Conservation (phyloP, 768 basidiomycete genomes). For the Leccinum pellstonianum region DNA sequence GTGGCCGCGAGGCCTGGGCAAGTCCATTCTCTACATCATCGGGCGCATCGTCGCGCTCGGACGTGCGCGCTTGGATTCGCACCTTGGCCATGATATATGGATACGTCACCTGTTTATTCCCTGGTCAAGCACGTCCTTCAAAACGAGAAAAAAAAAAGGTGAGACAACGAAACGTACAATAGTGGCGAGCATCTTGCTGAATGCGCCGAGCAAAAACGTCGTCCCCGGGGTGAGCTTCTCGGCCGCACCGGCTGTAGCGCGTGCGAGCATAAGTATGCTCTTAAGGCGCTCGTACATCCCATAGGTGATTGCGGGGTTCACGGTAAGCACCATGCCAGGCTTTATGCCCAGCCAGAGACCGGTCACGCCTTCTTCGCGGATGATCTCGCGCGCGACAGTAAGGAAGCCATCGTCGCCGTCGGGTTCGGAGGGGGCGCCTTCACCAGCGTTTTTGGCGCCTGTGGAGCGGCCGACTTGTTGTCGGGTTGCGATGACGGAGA, state of each 20-base stretch:
- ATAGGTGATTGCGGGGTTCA: constrained; percentile 97
- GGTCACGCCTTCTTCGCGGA: constrained; percentile 81
- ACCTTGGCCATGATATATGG: constrained; percentile 98
- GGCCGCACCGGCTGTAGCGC: constrained; percentile 40
- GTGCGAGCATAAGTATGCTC: constrained; percentile 59
- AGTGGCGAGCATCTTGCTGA: constrained; percentile 94
- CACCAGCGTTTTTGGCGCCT: neutral
- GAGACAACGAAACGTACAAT: constrained; percentile 52
- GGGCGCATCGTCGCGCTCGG: constrained; percentile 47
- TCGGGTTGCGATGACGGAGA: constrained; percentile 94
- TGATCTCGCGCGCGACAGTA: constrained; percentile 78
- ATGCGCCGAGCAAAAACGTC: constrained; percentile 84
- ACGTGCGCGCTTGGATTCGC: constrained; percentile 82
- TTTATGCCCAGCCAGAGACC: constrained; percentile 93
- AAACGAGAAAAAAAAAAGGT: neutral
- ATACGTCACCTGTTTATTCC: constrained; percentile 71
- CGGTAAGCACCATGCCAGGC: constrained; percentile 91
- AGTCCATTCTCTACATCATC: constrained; percentile 24
- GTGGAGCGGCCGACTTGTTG: constrained; percentile 78
- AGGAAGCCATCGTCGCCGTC: constrained; percentile 68
- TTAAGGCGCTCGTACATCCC: constrained; percentile 94
- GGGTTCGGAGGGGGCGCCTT: neutral
- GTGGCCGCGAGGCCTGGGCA: neutral
- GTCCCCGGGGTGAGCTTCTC: constrained; percentile 73
- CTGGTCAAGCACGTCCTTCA: neutral